A percentile compares a stretch with the other conserved stretches of the same genome.
phyloP scores from a whole-genome alignment of 2,329 filamentous ascomycete genomes.

The Monosporascus cannonballus region DNA sequence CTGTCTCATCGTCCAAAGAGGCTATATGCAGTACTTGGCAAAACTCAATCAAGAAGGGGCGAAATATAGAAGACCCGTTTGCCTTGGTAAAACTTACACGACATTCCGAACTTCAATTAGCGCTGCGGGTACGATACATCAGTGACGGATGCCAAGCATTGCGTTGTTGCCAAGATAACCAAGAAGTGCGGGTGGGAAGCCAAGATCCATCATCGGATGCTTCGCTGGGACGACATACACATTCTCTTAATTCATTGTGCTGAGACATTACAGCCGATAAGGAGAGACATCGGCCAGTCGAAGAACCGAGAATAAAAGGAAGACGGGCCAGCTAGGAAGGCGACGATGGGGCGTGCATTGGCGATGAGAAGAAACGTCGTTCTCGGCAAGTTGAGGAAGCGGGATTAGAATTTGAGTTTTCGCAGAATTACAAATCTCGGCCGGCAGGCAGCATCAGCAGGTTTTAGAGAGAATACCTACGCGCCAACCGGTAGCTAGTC shows the following conservation, averaged over 20 bases:
- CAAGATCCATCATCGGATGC: neutral
- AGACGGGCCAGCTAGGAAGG: neutral
- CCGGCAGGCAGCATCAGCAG: neutral
- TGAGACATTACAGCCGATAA: neutral
- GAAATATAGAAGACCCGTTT: neutral
- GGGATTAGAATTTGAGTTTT: neutral
- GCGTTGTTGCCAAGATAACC: slow-evolving; percentile 4
- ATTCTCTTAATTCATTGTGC: slow-evolving; percentile 1
- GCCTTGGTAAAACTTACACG: slow-evolving; percentile 32
- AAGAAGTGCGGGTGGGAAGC: slow-evolving; percentile 1
- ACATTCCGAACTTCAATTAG: slow-evolving; percentile 45
- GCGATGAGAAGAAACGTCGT: neutral
- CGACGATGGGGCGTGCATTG: neutral
- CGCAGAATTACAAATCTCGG: neutral
- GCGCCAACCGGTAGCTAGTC: too few species aligned
- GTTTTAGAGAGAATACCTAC: neutral
- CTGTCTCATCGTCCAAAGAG: too few species aligned
- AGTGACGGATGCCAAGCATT: slow-evolving; percentile 18
- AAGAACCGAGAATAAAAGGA: neutral
- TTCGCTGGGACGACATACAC: slow-evolving; percentile 1
- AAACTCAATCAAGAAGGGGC: neutral
- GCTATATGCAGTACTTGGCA: neutral
- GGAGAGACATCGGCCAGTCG: neutral
- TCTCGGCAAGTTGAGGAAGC: neutral
- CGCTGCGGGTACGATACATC: slow-evolving; percentile 29